phyloP scores from a whole-genome alignment of 1,139 yeast species.

The Hansenula sp. region DNA sequence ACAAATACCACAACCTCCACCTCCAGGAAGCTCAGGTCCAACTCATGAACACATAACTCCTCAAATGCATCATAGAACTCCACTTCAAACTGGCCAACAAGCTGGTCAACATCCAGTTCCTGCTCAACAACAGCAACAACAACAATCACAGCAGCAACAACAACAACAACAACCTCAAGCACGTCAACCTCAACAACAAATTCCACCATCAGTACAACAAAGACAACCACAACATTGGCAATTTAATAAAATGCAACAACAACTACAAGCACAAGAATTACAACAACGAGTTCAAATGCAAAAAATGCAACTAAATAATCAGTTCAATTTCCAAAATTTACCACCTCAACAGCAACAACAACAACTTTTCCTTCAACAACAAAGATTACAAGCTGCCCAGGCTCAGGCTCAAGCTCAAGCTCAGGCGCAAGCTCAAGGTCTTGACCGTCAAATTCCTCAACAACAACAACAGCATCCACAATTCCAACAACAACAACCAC shows the following conservation, averaged over 20 bases:
- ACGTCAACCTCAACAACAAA: conserved; percentile 1
- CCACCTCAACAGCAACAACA: conserved; percentile 13
- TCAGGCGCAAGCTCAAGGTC: conserved; percentile 5
- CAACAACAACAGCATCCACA: conserved; percentile 7
- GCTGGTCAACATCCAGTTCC: conserved; percentile 11
- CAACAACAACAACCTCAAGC: conserved; percentile 6
- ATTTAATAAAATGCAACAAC: conserved; percentile 17
- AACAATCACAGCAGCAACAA: too few species aligned
- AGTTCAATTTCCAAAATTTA: conserved; percentile 10
- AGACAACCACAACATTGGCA: conserved; percentile 15
- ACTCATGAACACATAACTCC: conserved; percentile 1
- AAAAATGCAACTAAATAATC: conserved; percentile 18
- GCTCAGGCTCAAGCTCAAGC: conserved; percentile 3
- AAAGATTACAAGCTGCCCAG: conserved; percentile 2
- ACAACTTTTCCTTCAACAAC: background rate
- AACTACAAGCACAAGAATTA: conserved; percentile 15
- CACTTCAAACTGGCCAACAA: conserved; percentile 1
- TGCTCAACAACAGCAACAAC: conserved; percentile 10
- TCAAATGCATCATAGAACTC: background rate
- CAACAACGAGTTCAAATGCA: conserved; percentile 21
- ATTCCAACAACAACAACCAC: background rate
- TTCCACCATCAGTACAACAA: conserved; percentile 7
- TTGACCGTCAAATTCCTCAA: background rate
- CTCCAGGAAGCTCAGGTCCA: background rate
- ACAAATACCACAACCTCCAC: background rate